Evolutionary conservation across 148 eudicot species (phyloP).

Genomic region (Chenopodium quinoa): DNA sequence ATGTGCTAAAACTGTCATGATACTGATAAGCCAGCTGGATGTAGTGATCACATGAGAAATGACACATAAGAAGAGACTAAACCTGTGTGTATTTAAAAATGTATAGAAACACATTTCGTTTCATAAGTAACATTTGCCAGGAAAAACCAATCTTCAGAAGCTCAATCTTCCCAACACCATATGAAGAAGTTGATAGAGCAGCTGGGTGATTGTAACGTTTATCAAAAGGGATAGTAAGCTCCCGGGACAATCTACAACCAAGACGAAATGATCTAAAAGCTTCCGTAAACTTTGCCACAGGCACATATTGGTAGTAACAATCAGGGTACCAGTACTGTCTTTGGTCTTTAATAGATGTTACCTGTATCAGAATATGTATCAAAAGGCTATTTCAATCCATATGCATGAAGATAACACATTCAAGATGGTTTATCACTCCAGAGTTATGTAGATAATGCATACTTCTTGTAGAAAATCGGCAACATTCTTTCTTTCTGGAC

Average conservation of each 20-base stretch:
- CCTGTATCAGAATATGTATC: slow-evolving; percentile 40
- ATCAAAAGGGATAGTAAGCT: slow-evolving; percentile 67
- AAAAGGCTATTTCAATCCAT: not conserved
- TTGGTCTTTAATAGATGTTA: slow-evolving; percentile 85
- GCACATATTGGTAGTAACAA: slow-evolving; percentile 52
- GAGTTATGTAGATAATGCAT: slow-evolving; percentile 23
- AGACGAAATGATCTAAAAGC: slow-evolving; percentile 65
- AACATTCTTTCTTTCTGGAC: slow-evolving; percentile 84
- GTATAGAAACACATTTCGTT: slow-evolving; percentile 67
- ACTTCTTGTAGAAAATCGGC: slow-evolving; percentile 95
- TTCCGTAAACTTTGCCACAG: slow-evolving; percentile 74
- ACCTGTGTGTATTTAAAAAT: slow-evolving; percentile 83
- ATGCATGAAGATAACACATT: not conserved
- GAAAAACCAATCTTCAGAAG: slow-evolving; percentile 76
- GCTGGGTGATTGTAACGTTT: slow-evolving; percentile 65
- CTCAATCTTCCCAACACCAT: slow-evolving; percentile 63
- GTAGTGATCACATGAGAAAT: not conserved
- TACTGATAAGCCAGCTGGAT: not conserved
- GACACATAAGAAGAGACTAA: slow-evolving; percentile 9
- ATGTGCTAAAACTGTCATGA: not conserved
- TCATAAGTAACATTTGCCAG: slow-evolving; percentile 79
- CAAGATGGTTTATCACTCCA: slow-evolving; percentile 1
- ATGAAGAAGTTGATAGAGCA: slow-evolving; percentile 67
- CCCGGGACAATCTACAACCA: slow-evolving; percentile 54
- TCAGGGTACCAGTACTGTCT: slow-evolving; percentile 69